phyloP scores from a whole-genome alignment of 768 basidiomycete species.

The Podaxis mareebaensis region DNA sequence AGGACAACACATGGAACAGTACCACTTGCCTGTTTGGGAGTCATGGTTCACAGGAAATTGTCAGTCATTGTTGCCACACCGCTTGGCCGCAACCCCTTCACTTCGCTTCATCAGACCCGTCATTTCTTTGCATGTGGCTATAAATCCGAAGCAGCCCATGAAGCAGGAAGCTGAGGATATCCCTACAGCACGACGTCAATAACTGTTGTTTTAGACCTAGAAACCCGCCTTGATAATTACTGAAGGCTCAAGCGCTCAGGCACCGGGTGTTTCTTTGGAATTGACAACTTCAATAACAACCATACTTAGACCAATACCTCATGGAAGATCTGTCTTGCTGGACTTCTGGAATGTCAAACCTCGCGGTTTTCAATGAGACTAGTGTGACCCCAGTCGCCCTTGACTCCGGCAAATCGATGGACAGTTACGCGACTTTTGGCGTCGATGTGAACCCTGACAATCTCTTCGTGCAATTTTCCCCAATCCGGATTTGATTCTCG shows the following conservation, averaged over 20 bases:
- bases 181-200: neutral
- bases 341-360: neutral
- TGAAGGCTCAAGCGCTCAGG: too few relatives aligned
- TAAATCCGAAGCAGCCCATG: neutral
- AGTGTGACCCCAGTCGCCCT: neutral
- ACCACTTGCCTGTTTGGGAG: neutral
- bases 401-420: neutral
- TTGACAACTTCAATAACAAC: neutral
- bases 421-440: neutral
- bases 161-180: too few relatives aligned
- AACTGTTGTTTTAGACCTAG: neutral
- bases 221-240: neutral
- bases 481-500: neutral
- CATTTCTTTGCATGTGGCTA: neutral
- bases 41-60: neutral
- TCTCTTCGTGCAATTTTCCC: neutral
- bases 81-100: neutral
- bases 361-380: neutral
- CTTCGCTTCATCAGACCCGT: neutral
- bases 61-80: neutral
- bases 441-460: neutral
- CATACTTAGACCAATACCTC: neutral
- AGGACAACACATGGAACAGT: neutral
- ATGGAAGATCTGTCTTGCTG: neutral
- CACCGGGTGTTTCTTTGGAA: neutral